Base-by-base conservation (phyloP, 129 eudicot genomes). In the Scalesia atractyloides region DNA sequence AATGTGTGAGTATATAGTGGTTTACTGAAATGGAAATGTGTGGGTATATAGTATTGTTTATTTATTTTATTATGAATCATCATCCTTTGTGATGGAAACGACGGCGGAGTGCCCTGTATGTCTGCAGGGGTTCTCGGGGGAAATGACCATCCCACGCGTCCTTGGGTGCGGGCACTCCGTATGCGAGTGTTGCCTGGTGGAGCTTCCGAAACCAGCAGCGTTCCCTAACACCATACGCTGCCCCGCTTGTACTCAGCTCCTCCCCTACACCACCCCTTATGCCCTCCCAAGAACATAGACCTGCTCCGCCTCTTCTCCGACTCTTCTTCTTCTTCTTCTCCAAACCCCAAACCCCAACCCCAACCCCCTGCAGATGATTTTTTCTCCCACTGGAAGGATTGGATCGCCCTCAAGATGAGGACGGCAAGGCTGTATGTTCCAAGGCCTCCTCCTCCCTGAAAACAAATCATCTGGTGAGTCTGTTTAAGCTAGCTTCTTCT, bases 101-200 rank as follows among this genome's bases (percentile, higher is more conserved):
- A 44, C 73, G 49, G 74, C 81, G 60, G 88, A 78, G 69, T 81
- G 98, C 68, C 96, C 96, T 10, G 95, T 92, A 11, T 92, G 98
- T 50, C 94, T 92, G 17, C 83, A 82, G 65, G 64, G 77, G 9
- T 92, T 85, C 92, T 87, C 76, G 79, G 59, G 69, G 78, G 78
- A 50, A 46, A 47, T 79, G 24, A 77, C 79, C 7, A 76, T 82
- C 57, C 98, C 98, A 11, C 96, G 98, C 41, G 98, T 92, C 26
- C 91, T 92, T 43, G 69, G 84, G 43, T 92, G 98, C 51, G 98
- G 98, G 74, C 98, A 92, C 88, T 85, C 95, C 17, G 65, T 74
- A 3, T 92, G 98, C 73, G 83, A 92, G 34, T 33, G 64, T 17
- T 92, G 98, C 84, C 83, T 92, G 47, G 9, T 66, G 33, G 79